phyloP scores from a whole-genome alignment of 306 rosid genomes.

The Elaeagnus macrophylla region DNA sequence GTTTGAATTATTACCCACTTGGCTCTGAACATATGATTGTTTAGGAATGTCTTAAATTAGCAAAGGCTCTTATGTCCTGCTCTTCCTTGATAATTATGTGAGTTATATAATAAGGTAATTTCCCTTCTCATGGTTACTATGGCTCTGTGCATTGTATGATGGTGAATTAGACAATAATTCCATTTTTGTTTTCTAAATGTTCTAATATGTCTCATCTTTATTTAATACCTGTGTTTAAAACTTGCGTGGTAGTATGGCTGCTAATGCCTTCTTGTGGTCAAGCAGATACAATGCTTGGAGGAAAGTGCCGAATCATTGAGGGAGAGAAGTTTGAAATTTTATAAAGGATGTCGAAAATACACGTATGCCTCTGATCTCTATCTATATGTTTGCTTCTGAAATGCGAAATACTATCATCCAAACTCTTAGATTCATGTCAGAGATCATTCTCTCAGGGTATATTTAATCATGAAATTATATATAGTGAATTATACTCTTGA shows the following conservation, averaged over 20 bases:
- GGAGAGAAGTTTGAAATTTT: slow-evolving; percentile 86
- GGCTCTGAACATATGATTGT: background rate
- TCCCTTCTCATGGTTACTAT: no score
- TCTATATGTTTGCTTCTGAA: background rate
- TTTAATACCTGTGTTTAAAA: background rate
- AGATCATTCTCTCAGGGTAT: no score
- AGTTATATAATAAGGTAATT: no score
- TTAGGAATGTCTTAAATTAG: background rate
- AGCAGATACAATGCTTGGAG: slow-evolving; percentile 95
- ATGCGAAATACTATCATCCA: no score
- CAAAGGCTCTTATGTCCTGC: background rate
- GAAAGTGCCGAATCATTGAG: slow-evolving; percentile 92
- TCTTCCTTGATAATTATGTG: background rate
- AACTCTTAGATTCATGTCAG: no score
- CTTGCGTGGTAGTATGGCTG: slow-evolving; percentile 1
- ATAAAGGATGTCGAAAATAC: slow-evolving; percentile 97
- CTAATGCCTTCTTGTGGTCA: slow-evolving; percentile 28
- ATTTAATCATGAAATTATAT: no score
- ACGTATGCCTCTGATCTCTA: slow-evolving; percentile 62
- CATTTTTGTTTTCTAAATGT: background rate
- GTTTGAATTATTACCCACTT: background rate
- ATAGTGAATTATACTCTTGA: no score
- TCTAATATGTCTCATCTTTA: background rate
- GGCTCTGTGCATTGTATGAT: background rate
- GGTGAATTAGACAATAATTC: background rate